phyloP scores from a whole-genome alignment of 2,329 filamentous ascomycete genomes.

The Sporothrix globosa region DNA sequence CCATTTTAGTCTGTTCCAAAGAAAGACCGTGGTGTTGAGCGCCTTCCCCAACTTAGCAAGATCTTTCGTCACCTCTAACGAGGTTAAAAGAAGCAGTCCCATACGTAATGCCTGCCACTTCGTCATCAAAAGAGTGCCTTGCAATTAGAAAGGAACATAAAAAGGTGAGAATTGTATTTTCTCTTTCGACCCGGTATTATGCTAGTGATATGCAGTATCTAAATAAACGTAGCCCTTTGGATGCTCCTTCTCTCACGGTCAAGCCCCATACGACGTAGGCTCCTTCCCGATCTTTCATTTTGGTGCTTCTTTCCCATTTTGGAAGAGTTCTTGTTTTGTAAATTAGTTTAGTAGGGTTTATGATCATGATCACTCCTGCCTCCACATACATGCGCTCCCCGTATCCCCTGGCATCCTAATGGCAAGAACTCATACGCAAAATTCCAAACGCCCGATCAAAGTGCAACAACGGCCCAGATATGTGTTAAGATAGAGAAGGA shows the following conservation, averaged over 20 bases:
- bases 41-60: too few relatives aligned
- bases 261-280: not conserved
- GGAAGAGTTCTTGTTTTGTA: slow-evolving; percentile 4
- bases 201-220: slow-evolving; percentile 13
- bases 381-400: not conserved
- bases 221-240: not conserved
- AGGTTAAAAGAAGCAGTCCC: not conserved
- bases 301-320: not conserved
- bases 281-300: slow-evolving; percentile 9
- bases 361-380: slow-evolving; percentile 20
- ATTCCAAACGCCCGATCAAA: slow-evolving; percentile 35
- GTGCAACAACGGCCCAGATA: slow-evolving; percentile 29
- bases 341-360: slow-evolving; percentile 19
- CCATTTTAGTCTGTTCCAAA: too few relatives aligned
- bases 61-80: not conserved
- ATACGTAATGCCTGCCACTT: not conserved
- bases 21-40: too few relatives aligned
- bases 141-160: not conserved
- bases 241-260: not conserved
- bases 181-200: slow-evolving; percentile 5
- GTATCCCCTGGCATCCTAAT: not conserved
- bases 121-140: not conserved
- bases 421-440: slow-evolving; percentile 17
- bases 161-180: slow-evolving; percentile 3
- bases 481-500: not conserved